Evolutionary conservation across 495 filamentous ascomycete genomes (phyloP).

Genomic region (Sordaria brevicollis): DNA sequence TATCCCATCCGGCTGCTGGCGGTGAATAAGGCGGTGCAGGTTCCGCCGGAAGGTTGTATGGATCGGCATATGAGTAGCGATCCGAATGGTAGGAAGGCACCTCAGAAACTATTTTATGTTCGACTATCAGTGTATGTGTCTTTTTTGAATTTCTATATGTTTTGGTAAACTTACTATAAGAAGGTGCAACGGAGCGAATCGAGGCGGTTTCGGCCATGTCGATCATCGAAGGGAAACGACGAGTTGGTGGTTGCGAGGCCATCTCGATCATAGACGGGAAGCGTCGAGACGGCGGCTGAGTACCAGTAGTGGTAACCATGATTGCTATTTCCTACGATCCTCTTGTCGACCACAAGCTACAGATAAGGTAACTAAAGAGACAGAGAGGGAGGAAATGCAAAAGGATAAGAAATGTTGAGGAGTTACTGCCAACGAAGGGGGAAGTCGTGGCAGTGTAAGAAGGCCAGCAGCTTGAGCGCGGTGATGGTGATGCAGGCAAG

Average conservation of each 20-base stretch:
- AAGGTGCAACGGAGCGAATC: slow-evolving; percentile 41
- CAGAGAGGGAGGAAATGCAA: background rate
- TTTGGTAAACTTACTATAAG: slow-evolving; percentile 32
- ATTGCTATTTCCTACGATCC: background rate
- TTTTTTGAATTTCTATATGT: background rate
- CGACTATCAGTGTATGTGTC: background rate
- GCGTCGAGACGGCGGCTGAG: background rate
- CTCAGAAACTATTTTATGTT: slow-evolving; percentile 29
- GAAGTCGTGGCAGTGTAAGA: background rate
- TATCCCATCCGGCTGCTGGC: slow-evolving; percentile 1
- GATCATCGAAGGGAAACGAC: background rate
- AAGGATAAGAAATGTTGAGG: background rate
- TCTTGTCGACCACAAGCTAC: background rate
- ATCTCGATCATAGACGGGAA: background rate
- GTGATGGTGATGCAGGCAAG: background rate
- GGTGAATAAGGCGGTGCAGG: slow-evolving; percentile 33
- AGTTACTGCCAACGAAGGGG: background rate
- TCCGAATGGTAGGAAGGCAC: slow-evolving; percentile 37
- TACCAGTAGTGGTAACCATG: background rate
- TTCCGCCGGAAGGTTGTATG: slow-evolving; percentile 18
- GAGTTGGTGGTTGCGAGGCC: background rate
- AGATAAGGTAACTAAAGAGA: background rate
- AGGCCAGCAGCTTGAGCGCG: background rate
- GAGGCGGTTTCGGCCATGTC: slow-evolving; percentile 34
- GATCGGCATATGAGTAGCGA: slow-evolving; percentile 9